phyloP scores from a whole-genome alignment of 129 eudicot species.

The Helianthus tuberosus region DNA sequence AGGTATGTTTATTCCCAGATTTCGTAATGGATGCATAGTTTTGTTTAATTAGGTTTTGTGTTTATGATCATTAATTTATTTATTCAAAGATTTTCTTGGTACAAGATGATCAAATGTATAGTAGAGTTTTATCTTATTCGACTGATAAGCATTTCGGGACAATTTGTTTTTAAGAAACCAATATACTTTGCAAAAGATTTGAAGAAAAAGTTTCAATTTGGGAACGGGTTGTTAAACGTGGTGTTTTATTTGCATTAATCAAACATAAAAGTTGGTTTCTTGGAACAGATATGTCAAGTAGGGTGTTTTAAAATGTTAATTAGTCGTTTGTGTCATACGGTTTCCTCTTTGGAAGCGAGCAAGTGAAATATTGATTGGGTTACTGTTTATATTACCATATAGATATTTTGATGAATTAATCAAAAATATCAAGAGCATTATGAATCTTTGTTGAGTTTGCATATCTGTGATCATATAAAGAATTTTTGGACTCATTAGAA shows the following conservation, averaged over 20 bases:
- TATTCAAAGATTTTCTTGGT: background rate
- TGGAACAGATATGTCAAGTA: background rate
- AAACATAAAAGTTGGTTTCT: background rate
- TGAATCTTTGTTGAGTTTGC: too few relatives aligned
- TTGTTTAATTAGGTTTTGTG: constrained; percentile 1
- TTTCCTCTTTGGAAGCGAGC: background rate
- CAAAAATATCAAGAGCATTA: too few relatives aligned
- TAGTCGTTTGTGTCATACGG: too few relatives aligned
- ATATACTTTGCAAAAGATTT: background rate
- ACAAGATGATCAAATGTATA: background rate
- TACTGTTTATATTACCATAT: background rate
- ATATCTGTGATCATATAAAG: too few relatives aligned
- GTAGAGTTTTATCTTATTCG: background rate
- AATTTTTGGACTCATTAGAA: too few relatives aligned
- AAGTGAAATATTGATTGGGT: constrained; percentile 23
- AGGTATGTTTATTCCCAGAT: constrained; percentile 40
- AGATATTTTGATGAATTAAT: too few relatives aligned
- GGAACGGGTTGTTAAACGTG: background rate
- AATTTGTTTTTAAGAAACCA: background rate
- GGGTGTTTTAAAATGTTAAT: constrained; percentile 8
- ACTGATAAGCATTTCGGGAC: background rate
- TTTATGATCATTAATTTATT: background rate
- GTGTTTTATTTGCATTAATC: background rate
- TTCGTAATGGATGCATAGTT: constrained; percentile 1
- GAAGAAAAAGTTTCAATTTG: background rate